Evolutionary conservation across 129 eudicot genomes (phyloP), one percentile per base, ranked within the genome.

Genomic region (Heracleum sosnowskyi): DNA sequence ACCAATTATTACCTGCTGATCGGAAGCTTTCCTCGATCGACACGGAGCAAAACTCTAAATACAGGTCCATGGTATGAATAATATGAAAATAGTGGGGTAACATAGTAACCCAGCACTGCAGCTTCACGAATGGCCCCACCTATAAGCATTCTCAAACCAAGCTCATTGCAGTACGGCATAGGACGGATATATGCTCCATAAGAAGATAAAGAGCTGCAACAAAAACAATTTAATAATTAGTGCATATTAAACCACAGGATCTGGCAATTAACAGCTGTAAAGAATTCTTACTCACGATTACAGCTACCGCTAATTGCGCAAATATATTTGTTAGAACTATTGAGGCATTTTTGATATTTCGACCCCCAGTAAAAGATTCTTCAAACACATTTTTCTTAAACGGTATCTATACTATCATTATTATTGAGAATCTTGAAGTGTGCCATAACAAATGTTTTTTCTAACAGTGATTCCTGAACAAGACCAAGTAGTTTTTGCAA

Each of bases 61-160:
- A 95, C 97, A 37, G 99, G 99, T 44, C 99, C 97, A 69, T 95
- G 99, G 82, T 90, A 95, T 9, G 99, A 95, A 79, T 95, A 95
- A 84, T 90, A 91, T 22, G 99, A 95, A 85, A 95, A 95, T 40
- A 95, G 92, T 18, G 99, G 99, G 7, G 82, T 76, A 76, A 95
- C 90, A 66, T 86, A 78, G 81, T 95, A 91, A 62, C 97, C 99
- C 85, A 95, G 82, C 47, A 88, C 90, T 73, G 92, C 86, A 72
- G 99, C 99, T 74, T 95, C 99, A 15, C 97, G 85, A 35, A 90
- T 78, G 36, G 97, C 99, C 45, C 99, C 99, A 33, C 92, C 97
- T 51, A 95, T 92, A 62, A 95, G 92, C 99, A 95, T 95, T 84
- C 99, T 77, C 76, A 95, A 82, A 24, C 99, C 97, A 31, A 95